Percentiles rank a stretch among this genome's conserved stretches.
Conservation (phyloP, 2,329 filamentous ascomycete species). For the Trichoderma lentiforme region DNA sequence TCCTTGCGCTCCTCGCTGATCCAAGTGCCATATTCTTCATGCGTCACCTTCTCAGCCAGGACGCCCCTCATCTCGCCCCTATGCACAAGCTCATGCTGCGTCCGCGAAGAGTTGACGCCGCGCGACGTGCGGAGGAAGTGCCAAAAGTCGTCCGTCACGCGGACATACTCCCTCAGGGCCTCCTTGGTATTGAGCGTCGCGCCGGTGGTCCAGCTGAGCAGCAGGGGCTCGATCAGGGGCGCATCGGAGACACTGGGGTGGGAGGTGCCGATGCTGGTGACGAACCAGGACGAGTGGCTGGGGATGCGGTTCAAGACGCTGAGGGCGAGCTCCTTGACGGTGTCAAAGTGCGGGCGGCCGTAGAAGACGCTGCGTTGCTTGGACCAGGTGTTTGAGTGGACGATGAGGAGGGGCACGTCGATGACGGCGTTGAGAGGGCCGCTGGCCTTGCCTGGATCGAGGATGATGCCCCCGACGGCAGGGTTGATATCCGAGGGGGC, state of each 20-base stretch:
- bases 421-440: conserved; percentile 60
- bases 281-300: conserved; percentile 49
- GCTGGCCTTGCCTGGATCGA: conserved; percentile 64
- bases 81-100: background rate
- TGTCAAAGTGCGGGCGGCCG: conserved; percentile 61
- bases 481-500: conserved; percentile 33
- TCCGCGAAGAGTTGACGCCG: background rate
- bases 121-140: conserved; percentile 36
- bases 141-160: conserved; percentile 56
- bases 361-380: conserved; percentile 53
- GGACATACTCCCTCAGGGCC: conserved; percentile 59
- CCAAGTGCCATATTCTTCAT: conserved; percentile 41
- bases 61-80: conserved; percentile 41
- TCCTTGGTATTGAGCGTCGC: conserved; percentile 53
- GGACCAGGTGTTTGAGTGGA: conserved; percentile 66
- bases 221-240: conserved; percentile 58
- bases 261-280: conserved; percentile 52
- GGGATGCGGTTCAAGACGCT: conserved; percentile 43
- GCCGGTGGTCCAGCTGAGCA: conserved; percentile 60
- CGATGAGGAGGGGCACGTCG: conserved; percentile 54
- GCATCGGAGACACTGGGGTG: conserved; percentile 67
- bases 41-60: conserved; percentile 47
- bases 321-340: conserved; percentile 55
- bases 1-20: conserved; percentile 33
- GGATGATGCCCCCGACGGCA: conserved; percentile 56